Evolutionary conservation across 176 grass and related monocot genomes (phyloP).

Genomic region (Aechmea fasciata): DNA sequence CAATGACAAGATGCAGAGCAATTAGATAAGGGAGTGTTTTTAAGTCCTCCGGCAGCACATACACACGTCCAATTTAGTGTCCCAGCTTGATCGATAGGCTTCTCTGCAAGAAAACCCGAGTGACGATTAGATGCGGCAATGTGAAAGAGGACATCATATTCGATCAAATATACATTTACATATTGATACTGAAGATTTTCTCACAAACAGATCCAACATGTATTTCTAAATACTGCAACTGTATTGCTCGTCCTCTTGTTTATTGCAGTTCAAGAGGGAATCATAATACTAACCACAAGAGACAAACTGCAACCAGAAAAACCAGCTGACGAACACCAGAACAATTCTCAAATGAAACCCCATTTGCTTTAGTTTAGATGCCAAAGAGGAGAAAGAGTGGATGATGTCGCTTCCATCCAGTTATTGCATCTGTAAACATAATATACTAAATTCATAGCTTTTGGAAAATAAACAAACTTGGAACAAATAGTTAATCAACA

Average conservation of each 20-base stretch:
- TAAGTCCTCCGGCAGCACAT: conserved; percentile 43
- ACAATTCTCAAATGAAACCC: conserved; percentile 46
- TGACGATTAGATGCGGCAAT: neutral
- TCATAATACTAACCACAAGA: conserved; percentile 45
- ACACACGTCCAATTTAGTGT: conserved; percentile 52
- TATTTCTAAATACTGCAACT: neutral
- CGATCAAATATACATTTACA: neutral
- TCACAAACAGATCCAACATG: neutral
- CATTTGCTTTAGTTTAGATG: conserved; percentile 29
- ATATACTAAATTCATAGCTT: neutral
- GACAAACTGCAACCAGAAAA: conserved; percentile 37
- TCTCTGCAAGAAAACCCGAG: neutral
- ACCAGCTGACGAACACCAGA: conserved; percentile 32
- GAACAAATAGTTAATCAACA: neutral
- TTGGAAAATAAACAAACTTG: neutral
- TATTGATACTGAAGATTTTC: neutral
- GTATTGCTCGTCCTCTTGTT: neutral
- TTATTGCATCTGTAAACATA: conserved; percentile 16
- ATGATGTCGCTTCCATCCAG: conserved; percentile 5
- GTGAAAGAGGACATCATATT: neutral
- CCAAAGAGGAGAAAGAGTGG: conserved; percentile 24
- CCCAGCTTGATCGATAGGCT: conserved; percentile 4
- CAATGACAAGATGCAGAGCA: conserved; percentile 76
- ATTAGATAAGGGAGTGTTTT: conserved; percentile 36
- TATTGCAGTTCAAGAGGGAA: conserved; percentile 5